Conservation (phyloP, 176 grass and related monocot genomes). For the Neostapfia colusana region DNA sequence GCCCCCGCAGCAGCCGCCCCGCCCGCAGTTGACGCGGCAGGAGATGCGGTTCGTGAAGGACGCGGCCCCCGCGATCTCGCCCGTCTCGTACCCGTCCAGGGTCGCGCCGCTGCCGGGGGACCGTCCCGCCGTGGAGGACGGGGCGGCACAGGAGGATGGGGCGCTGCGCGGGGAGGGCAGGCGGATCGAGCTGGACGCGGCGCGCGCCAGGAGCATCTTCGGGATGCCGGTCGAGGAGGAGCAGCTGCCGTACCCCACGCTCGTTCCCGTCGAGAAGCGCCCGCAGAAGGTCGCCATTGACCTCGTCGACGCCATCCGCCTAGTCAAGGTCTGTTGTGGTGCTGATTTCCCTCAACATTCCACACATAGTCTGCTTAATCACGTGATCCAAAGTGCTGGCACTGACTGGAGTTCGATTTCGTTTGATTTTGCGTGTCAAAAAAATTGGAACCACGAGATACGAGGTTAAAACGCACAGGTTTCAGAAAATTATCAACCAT, state of each 20-base stretch:
- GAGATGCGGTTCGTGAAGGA: conserved; percentile 77
- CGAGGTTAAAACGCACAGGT: neutral
- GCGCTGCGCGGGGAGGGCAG: conserved; percentile 51
- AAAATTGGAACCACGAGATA: no score
- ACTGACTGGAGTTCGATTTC: neutral
- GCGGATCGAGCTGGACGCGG: conserved; percentile 52
- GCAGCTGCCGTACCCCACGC: conserved; percentile 65
- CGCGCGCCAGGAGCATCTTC: conserved; percentile 52
- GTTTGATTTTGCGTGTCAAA: neutral
- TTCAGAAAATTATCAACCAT: neutral
- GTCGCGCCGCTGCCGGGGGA: conserved; percentile 81
- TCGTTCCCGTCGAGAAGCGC: conserved; percentile 60
- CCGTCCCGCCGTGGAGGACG: conserved; percentile 17
- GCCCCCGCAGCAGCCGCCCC: neutral
- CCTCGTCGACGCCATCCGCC: conserved; percentile 74
- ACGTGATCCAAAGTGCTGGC: neutral
- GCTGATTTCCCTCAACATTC: conserved; percentile 10
- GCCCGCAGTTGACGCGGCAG: conserved; percentile 55
- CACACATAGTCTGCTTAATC: neutral
- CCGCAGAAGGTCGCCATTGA: conserved; percentile 76
- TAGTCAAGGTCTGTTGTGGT: conserved; percentile 63
- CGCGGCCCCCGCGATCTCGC: conserved; percentile 47
- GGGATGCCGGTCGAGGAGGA: conserved; percentile 58
- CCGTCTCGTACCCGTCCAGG: conserved; percentile 67
- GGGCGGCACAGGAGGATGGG: conserved; percentile 22